Evolutionary conservation across 306 rosid genomes (phyloP).

Genomic region (Dryas octopetala): DNA sequence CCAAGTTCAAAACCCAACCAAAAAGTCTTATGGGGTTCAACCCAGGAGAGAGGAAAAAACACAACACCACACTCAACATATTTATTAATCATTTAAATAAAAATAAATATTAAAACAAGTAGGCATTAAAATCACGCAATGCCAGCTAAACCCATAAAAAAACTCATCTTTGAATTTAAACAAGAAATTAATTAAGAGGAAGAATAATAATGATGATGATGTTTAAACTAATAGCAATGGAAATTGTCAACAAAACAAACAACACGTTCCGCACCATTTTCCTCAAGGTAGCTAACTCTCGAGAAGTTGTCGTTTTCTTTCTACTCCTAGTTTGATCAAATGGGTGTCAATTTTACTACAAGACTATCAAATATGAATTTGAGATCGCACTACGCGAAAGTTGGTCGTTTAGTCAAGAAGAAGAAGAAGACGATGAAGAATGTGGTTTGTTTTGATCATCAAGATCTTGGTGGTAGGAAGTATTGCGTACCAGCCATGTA

Average conservation of each 20-base stretch:
- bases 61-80: background rate
- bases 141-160: too few species aligned
- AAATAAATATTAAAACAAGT: background rate
- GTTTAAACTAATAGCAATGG: conserved; percentile 11
- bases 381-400: background rate
- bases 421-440: conserved; percentile 18
- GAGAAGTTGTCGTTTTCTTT: background rate
- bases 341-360: conserved; percentile 8
- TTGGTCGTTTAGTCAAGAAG: conserved; percentile 2
- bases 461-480: conserved; percentile 97
- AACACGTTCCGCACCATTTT: background rate
- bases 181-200: conserved; percentile 13
- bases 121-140: background rate
- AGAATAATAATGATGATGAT: conserved; percentile 7
- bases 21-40: conserved; percentile 31
- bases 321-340: conserved; percentile 1
- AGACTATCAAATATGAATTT: background rate
- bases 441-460: conserved; percentile 31
- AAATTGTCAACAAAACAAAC: background rate
- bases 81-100: background rate
- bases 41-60: conserved; percentile 23
- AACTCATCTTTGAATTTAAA: conserved; percentile 2
- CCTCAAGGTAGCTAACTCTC: background rate
- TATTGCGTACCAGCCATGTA: conserved; percentile 98
- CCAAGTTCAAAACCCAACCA: conserved; percentile 47